Base-by-base conservation (phyloP, 2,329 filamentous ascomycete species). In the Periconia sp. region DNA sequence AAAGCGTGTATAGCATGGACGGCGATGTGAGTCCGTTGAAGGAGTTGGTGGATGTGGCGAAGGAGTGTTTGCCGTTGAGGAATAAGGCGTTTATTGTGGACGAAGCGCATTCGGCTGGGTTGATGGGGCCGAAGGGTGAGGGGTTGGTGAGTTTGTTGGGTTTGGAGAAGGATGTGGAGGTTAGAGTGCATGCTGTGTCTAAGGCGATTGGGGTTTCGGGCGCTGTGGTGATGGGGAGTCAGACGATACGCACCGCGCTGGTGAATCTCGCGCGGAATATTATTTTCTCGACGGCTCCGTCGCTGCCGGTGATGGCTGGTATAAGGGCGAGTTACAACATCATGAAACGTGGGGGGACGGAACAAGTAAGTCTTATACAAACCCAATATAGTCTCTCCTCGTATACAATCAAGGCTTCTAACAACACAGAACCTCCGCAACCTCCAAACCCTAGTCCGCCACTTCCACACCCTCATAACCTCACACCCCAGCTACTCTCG, bases 1-100 rank as follows among this genome's bases (percentile, higher is more conserved):
- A 67, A 6, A 69, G 74, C 18, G 43, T n/a, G 49, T 92, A 93
- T 70, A 91, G 88, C 68, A 93, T 93, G 90, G 89, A 92, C 45
- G 90, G 90, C 0, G 88, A 92, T 59, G 73, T 90, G 14, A 83
- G 83, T 0, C 87, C 86, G 0, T 74, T 93, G 6, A 62, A 66
- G 8, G 80, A 85, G 6, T 81, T 92, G 15, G 77, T 88, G 0
- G 68, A 77, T 0, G 75, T 82, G 9, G 80, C 87, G 0, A 79
- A 87, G 40, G 23, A 58, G 41, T 31, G 33, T 7, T n/a, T 55
- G 10, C 55, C 42, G 45, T 6, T 31, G 23, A 31, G 18, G 2
- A 52, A 52, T 5, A 8, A 20, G 6, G 23, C 47, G 6, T 74
- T 89, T 11, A 77, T 89, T 10, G 80, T 89, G 1, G 87, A 89